Conservation (phyloP, 306 rosid genomes). For the Inga laurina region DNA sequence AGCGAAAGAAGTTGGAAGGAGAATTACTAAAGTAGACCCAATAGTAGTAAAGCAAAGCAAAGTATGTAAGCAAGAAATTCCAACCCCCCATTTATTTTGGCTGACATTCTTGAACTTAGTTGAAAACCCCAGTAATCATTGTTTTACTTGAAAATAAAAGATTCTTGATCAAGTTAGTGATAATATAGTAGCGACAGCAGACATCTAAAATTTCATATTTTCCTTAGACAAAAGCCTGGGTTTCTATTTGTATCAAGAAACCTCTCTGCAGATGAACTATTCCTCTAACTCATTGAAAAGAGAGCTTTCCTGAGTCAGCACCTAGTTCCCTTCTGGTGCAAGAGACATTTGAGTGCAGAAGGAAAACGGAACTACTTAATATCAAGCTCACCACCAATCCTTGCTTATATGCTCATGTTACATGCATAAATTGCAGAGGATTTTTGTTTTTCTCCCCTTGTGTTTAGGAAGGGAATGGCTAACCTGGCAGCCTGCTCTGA, state of each 20-base stretch:
- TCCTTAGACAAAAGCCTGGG: neutral
- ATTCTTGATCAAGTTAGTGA: neutral
- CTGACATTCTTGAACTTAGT: neutral
- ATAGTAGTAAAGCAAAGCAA: constrained; percentile 4
- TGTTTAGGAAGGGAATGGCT: constrained; percentile 22
- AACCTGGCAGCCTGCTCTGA: constrained; percentile 97
- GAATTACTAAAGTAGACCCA: constrained; percentile 12
- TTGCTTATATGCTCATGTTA: constrained; percentile 19
- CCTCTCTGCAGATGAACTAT: neutral
- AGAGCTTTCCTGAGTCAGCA: neutral
- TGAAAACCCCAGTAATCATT: neutral
- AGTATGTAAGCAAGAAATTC: neutral
- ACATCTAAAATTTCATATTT: neutral
- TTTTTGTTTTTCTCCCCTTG: too few species aligned
- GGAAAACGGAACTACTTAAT: constrained; percentile 8
- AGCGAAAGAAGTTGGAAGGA: neutral
- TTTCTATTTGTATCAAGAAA: neutral
- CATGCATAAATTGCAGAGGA: neutral
- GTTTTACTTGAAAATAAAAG: neutral
- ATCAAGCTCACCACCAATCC: constrained; percentile 6
- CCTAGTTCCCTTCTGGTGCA: constrained; percentile 4
- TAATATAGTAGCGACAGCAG: neutral
- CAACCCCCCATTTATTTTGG: neutral
- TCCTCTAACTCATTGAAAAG: neutral
- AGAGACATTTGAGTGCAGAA: constrained; percentile 9